Conservation (phyloP, 1,284 basidiomycete genomes). For the Tremellales sp. region DNA sequence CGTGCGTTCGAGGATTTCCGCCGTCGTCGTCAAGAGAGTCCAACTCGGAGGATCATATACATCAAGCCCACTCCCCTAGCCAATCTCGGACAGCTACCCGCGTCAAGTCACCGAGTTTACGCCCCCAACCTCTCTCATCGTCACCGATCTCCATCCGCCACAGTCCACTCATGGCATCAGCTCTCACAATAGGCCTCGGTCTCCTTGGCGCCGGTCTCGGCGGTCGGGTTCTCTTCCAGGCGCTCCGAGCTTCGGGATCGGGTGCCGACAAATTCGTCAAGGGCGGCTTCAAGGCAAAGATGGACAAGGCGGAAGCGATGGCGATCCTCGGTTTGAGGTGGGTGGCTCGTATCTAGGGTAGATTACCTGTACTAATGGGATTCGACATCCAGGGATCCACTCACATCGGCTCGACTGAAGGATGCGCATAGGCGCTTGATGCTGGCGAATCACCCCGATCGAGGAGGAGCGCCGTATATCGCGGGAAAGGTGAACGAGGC, state of each 20-base stretch:
- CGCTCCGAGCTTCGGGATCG: conserved; percentile 53
- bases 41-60: too few species aligned
- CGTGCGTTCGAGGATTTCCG: too few species aligned
- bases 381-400: conserved; percentile 60
- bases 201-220: conserved; percentile 74
- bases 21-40: too few species aligned
- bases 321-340: conserved; percentile 88
- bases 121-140: neutral
- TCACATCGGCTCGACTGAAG: conserved; percentile 68
- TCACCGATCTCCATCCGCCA: conserved; percentile 1
- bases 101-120: neutral
- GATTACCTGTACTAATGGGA: neutral
- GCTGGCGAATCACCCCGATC: conserved; percentile 93
- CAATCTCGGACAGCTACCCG: too few species aligned
- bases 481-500: conserved; percentile 98
- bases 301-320: conserved; percentile 92
- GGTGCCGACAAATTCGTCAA: conserved; percentile 82
- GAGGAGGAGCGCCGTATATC: conserved; percentile 90
- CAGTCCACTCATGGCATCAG: conserved; percentile 53
- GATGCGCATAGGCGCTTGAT: conserved; percentile 89
- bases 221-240: conserved; percentile 59
- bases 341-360: conserved; percentile 41
- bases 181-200: conserved; percentile 60
- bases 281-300: conserved; percentile 92
- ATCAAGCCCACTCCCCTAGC: too few species aligned